Percentiles rank a stretch among this genome's conserved stretches.
phyloP scores from a whole-genome alignment of 345 rosid genomes.

The Hypericum androsaemum region DNA sequence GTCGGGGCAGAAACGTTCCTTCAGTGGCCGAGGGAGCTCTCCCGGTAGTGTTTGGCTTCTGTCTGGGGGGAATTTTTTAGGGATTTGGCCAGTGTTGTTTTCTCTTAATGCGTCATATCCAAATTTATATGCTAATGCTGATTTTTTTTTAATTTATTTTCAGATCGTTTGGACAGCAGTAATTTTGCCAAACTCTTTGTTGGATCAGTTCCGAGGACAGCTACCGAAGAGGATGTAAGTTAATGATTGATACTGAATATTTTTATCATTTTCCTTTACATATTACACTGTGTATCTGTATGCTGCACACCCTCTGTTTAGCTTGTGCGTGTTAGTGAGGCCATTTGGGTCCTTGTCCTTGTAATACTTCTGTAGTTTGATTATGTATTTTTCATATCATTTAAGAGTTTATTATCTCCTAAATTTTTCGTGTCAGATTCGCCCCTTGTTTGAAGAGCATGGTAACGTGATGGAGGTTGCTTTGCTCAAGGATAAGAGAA shows the following conservation, averaged over 20 bases:
- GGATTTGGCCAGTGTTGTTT: background rate
- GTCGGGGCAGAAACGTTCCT: slow-evolving; percentile 56
- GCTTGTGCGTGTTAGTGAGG: too few relatives aligned
- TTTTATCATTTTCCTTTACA: background rate
- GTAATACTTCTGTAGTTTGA: too few relatives aligned
- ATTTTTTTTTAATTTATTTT: slow-evolving; percentile 2
- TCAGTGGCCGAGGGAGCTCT: slow-evolving; percentile 39
- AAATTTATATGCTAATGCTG: background rate
- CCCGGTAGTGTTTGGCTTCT: slow-evolving; percentile 20
- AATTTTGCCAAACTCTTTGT: slow-evolving; percentile 85
- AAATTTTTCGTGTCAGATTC: slow-evolving; percentile 42
- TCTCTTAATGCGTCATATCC: background rate
- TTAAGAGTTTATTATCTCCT: too few relatives aligned
- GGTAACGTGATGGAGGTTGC: slow-evolving; percentile 95
- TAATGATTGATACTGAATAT: slow-evolving; percentile 5
- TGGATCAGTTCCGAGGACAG: slow-evolving; percentile 93
- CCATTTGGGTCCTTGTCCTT: too few relatives aligned
- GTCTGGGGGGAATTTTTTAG: background rate
- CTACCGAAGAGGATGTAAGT: slow-evolving; percentile 80
- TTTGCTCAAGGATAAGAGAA: slow-evolving; percentile 83
- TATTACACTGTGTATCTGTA: background rate
- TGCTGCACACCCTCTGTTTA: too few relatives aligned
- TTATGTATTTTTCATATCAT: too few relatives aligned
- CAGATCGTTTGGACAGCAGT: slow-evolving; percentile 43
- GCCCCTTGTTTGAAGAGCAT: slow-evolving; percentile 74